Percentiles rank a stretch among this genome's conserved stretches.
These are phyloP conservation scores for Phytophthora fragariae DNA, from an alignment of 352 stramenopile species.

Conservation along the genomic window DNA sequence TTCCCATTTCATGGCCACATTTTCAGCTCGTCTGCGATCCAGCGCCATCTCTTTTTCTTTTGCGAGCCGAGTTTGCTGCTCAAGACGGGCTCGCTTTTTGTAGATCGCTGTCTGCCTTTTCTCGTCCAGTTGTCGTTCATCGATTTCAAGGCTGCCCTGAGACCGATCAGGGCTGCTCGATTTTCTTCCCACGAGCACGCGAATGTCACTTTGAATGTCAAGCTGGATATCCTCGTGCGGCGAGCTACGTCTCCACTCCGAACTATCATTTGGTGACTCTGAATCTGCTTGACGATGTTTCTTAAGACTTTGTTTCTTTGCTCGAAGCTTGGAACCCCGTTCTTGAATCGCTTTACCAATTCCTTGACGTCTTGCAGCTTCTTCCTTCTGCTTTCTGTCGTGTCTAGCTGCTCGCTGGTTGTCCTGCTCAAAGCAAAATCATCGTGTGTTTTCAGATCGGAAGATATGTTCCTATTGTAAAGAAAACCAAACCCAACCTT, in stretches of 20 bases:
- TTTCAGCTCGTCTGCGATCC: conserved; percentile 52
- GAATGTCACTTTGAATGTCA: conserved; percentile 20
- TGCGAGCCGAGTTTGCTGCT: conserved; percentile 15
- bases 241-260: neutral
- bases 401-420: conserved; percentile 36
- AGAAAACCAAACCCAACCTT: conserved; percentile 29
- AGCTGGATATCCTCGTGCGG: conserved; percentile 2
- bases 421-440: conserved; percentile 22
- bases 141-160: neutral
- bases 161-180: neutral
- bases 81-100: conserved; percentile 34
- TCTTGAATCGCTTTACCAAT: conserved; percentile 43
- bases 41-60: conserved; percentile 31
- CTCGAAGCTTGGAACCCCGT: conserved; percentile 24
- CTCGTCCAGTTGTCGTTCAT: conserved; percentile 22
- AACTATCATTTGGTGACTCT: neutral
- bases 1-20: conserved; percentile 59
- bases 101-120: conserved; percentile 35
- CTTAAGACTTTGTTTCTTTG: conserved; percentile 17
- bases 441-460: too few relatives aligned
- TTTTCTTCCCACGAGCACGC: conserved; percentile 7
- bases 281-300: neutral
- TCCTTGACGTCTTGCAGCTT: conserved; percentile 24
- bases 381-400: conserved; percentile 32
- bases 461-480: neutral